Conservation (phyloP, 441 rosid species). For the Euphorbia corollata region DNA sequence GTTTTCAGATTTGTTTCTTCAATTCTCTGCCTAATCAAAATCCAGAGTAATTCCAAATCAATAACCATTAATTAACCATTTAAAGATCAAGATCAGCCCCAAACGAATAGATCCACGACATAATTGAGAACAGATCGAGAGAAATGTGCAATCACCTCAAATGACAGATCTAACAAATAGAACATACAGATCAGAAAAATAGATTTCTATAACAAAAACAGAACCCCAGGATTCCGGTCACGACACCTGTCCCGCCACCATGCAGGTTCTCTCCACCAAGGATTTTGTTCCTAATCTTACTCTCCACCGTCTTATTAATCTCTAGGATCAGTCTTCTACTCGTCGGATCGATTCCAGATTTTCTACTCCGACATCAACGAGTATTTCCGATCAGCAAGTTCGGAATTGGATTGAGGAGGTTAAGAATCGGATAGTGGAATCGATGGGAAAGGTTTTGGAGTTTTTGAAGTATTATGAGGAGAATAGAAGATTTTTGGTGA, state of each 20-base stretch:
- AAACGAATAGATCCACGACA: background rate
- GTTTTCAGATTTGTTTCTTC: background rate
- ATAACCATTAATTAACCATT: background rate
- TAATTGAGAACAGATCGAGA: constrained; percentile 1
- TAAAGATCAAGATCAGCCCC: constrained; percentile 2
- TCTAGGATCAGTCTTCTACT: constrained; percentile 48
- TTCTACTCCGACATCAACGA: background rate
- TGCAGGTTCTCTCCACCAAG: constrained; percentile 58
- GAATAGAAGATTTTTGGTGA: constrained; percentile 38
- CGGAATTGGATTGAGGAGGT: constrained; percentile 22
- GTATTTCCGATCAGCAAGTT: constrained; percentile 20
- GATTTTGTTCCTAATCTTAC: constrained; percentile 74
- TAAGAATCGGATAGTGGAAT: constrained; percentile 13
- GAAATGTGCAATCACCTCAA: background rate
- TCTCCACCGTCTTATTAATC: constrained; percentile 62
- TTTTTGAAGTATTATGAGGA: constrained; percentile 40
- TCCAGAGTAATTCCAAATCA: constrained; percentile 5
- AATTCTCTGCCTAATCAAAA: background rate
- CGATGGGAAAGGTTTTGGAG: constrained; percentile 31
- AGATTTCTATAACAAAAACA: background rate
- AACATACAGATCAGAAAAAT: constrained; percentile 2
- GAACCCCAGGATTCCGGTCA: constrained; percentile 30
- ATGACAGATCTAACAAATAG: constrained; percentile 11
- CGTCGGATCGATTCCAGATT: constrained; percentile 2
- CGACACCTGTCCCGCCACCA: constrained; percentile 85